Conservation (phyloP, 2,329 filamentous ascomycete genomes). For the Ophiostoma montium region DNA sequence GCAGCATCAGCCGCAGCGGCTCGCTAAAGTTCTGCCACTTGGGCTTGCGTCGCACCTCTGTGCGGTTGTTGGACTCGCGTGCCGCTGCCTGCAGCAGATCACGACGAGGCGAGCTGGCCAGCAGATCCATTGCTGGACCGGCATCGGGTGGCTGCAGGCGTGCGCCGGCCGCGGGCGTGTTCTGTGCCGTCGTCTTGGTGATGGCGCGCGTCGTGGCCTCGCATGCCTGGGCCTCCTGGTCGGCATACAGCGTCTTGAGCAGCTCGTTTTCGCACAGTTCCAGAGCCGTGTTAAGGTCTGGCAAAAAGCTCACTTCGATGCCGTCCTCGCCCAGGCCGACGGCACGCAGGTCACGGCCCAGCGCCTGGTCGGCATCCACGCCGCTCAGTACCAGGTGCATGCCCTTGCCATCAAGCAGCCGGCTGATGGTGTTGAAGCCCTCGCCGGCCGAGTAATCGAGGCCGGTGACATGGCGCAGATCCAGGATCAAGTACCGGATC, state of each 20-base stretch:
- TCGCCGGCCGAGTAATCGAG: constrained; percentile 95
- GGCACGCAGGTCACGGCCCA: constrained; percentile 67
- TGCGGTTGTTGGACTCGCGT: constrained; percentile 55
- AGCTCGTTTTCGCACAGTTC: constrained; percentile 94
- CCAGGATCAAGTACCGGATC: constrained; percentile 80
- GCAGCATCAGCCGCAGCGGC: constrained; percentile 78
- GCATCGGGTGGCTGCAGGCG: constrained; percentile 1
- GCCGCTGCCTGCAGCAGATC: constrained; percentile 68
- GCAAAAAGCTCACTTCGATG: constrained; percentile 65
- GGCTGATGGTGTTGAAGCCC: constrained; percentile 83
- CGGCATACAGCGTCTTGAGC: constrained; percentile 63
- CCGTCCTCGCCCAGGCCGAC: constrained; percentile 67
- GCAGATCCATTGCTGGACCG: constrained; percentile 21
- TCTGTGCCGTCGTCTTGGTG: neutral
- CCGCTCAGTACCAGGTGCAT: constrained; percentile 76
- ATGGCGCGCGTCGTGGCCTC: neutral
- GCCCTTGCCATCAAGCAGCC: constrained; percentile 61
- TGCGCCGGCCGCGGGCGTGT: neutral
- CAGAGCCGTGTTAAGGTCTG: constrained; percentile 81
- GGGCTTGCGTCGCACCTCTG: constrained; percentile 41
- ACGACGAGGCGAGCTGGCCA: constrained; percentile 68
- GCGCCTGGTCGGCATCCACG: constrained; percentile 57
- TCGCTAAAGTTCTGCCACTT: constrained; percentile 82
- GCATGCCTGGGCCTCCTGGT: constrained; percentile 44
- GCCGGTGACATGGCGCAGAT: constrained; percentile 78